Percentiles rank a stretch among this genome's conserved stretches.
phyloP scores from a whole-genome alignment of 2,329 filamentous ascomycete genomes.

The Blumeriella jaapii region DNA sequence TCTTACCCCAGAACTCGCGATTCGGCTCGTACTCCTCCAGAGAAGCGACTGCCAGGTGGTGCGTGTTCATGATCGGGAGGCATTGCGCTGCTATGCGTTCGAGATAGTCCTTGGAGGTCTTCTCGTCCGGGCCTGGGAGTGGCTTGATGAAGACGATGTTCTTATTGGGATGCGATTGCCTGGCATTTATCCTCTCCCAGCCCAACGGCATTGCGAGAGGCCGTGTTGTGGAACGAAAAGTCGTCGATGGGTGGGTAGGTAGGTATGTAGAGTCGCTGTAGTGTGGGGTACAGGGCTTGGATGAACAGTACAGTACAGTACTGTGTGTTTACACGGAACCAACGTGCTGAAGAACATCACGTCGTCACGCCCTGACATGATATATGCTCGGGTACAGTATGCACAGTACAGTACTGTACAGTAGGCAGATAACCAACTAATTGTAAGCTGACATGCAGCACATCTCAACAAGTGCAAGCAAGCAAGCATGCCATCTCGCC shows the following conservation, averaged over 20 bases:
- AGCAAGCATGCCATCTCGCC: too few relatives aligned
- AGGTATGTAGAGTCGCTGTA: too few relatives aligned
- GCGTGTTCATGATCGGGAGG: conserved; percentile 55
- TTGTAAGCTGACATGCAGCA: too few relatives aligned
- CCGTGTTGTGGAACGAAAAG: not conserved
- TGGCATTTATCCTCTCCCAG: conserved; percentile 68
- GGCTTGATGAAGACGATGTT: conserved; percentile 81
- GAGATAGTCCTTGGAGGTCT: conserved; percentile 56
- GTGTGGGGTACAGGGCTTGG: too few relatives aligned
- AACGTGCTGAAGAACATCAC: too few relatives aligned
- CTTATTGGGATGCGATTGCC: conserved; percentile 60
- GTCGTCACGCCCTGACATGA: too few relatives aligned
- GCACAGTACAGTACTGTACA: too few relatives aligned
- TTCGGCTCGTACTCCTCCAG: conserved; percentile 78
- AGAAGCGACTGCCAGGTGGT: conserved; percentile 53
- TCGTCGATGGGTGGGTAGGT: not conserved
- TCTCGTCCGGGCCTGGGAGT: conserved; percentile 51
- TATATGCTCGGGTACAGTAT: too few relatives aligned
- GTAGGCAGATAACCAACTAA: too few relatives aligned
- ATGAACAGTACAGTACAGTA: too few relatives aligned
- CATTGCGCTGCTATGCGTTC: conserved; percentile 74
- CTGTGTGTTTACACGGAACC: too few relatives aligned
- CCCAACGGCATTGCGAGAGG: conserved; percentile 55
- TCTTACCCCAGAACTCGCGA: conserved; percentile 58
- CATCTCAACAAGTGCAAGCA: too few relatives aligned